These are phyloP conservation scores for Cyathus striatus DNA, from an alignment of 768 basidiomycete genomes.

Conservation along the genomic window DNA sequence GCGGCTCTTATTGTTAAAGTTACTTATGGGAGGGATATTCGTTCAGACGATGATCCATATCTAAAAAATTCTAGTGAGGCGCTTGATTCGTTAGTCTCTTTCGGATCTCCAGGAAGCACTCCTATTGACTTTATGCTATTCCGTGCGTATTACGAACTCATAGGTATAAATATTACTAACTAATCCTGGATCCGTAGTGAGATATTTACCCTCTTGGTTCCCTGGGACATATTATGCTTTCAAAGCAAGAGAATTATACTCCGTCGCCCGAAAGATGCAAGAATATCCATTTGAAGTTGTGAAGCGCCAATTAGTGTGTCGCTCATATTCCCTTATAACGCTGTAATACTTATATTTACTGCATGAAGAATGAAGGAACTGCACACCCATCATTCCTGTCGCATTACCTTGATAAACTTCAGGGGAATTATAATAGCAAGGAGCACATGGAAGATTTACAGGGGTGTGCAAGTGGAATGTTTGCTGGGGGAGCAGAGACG, in stretches of 20 bases:
- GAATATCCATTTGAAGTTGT: conserved; percentile 8
- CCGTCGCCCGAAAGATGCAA: conserved; percentile 5
- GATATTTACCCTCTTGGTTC: conserved; percentile 14
- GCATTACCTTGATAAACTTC: conserved; percentile 6
- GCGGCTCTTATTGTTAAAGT: conserved; percentile 10
- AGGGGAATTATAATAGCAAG: conserved; percentile 1
- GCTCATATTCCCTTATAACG: background rate
- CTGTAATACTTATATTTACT: background rate
- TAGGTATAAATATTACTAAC: background rate
- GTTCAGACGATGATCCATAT: conserved; percentile 10
- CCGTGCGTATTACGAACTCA: too few species aligned
- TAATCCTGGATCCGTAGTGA: conserved; percentile 2
- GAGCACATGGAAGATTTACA: conserved; percentile 7
- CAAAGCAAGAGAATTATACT: conserved; percentile 5
- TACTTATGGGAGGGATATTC: conserved; percentile 11
- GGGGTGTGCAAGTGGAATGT: conserved; percentile 6
- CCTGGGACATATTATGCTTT: conserved; percentile 13
- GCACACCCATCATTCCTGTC: conserved; percentile 7
- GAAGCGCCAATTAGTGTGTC: conserved; percentile 10
- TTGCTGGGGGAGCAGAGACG: conserved; percentile 11
- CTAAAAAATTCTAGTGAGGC: conserved; percentile 5
- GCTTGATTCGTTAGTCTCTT: background rate
- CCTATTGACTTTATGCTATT: conserved; percentile 10
- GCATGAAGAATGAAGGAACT: conserved; percentile 6
- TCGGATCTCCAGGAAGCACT: conserved; percentile 9